Conservation (phyloP, 257 asterid genomes). For the Nicotiana tabacum region DNA sequence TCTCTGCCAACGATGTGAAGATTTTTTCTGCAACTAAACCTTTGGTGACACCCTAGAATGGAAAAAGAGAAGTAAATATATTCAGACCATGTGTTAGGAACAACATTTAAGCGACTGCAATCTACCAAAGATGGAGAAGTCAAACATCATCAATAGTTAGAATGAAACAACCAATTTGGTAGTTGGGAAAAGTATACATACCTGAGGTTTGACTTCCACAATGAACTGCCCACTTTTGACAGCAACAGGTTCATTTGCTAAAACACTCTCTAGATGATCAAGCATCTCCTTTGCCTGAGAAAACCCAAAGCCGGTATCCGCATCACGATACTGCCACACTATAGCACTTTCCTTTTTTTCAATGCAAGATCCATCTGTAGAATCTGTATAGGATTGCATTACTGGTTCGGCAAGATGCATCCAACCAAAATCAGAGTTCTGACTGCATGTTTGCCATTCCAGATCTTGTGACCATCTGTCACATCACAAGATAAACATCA, state of each 20-base stretch:
- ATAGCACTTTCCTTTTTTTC: slow-evolving; percentile 83
- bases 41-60: slow-evolving; percentile 66
- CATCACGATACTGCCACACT: slow-evolving; percentile 89
- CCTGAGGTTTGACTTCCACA: slow-evolving; percentile 97
- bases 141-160: background rate
- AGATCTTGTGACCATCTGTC: slow-evolving; percentile 69
- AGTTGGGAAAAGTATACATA: slow-evolving; percentile 18
- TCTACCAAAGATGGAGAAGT: background rate
- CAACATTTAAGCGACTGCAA: background rate
- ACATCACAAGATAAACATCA: background rate
- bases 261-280: slow-evolving; percentile 89
- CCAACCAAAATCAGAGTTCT: slow-evolving; percentile 78
- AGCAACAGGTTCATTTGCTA: slow-evolving; percentile 91
- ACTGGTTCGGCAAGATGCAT: slow-evolving; percentile 88
- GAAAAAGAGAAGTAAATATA: background rate
- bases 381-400: slow-evolving; percentile 81
- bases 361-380: slow-evolving; percentile 84
- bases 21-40: slow-evolving; percentile 73
- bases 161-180: background rate
- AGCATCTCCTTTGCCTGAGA: slow-evolving; percentile 89
- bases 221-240: slow-evolving; percentile 90
- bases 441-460: slow-evolving; percentile 70
- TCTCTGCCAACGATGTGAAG: slow-evolving; percentile 62
- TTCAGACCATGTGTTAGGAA: background rate
- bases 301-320: slow-evolving; percentile 79